Conservation (phyloP, 306 rosid species). For the Fagus sylvatica region DNA sequence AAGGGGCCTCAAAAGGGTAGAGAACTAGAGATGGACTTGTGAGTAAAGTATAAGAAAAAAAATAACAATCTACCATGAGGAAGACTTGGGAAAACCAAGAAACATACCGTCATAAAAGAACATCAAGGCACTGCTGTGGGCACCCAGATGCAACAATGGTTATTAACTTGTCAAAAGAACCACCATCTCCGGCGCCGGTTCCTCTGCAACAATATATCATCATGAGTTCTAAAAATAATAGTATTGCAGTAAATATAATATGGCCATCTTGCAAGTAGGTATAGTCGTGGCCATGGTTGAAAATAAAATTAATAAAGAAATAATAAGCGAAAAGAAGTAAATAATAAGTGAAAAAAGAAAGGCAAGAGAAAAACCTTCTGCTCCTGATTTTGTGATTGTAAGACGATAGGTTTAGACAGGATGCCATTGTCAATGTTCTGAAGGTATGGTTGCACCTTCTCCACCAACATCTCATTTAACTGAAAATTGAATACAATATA, state of each 20-base stretch:
- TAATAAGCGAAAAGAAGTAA: background rate
- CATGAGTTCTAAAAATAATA: slow-evolving; percentile 15
- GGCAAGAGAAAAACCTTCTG: slow-evolving; percentile 50
- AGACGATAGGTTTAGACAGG: slow-evolving; percentile 71
- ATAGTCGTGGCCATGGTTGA: background rate
- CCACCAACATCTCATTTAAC: slow-evolving; percentile 83
- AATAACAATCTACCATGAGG: background rate
- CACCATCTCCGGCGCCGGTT: slow-evolving; percentile 59
- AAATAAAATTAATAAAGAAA: no score
- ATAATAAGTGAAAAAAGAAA: background rate
- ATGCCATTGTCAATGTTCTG: slow-evolving; percentile 44
- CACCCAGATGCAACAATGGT: slow-evolving; percentile 20
- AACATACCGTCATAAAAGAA: background rate
- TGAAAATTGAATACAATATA: slow-evolving; percentile 31
- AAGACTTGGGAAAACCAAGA: background rate
- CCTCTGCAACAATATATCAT: slow-evolving; percentile 42
- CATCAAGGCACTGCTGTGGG: slow-evolving; percentile 8
- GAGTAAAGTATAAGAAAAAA: background rate
- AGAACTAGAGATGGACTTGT: background rate
- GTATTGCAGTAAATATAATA: slow-evolving; percentile 4
- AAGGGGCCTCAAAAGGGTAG: background rate
- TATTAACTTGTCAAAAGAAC: slow-evolving; percentile 50
- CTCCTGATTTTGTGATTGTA: slow-evolving; percentile 53
- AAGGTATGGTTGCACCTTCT: slow-evolving; percentile 74
- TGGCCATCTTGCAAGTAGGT: background rate